Percentiles rank a stretch among this genome's conserved stretches.
These are phyloP conservation scores for Batkoa obscura DNA, from an alignment of 371 early-diverging fungal species.

Conservation along the genomic window DNA sequence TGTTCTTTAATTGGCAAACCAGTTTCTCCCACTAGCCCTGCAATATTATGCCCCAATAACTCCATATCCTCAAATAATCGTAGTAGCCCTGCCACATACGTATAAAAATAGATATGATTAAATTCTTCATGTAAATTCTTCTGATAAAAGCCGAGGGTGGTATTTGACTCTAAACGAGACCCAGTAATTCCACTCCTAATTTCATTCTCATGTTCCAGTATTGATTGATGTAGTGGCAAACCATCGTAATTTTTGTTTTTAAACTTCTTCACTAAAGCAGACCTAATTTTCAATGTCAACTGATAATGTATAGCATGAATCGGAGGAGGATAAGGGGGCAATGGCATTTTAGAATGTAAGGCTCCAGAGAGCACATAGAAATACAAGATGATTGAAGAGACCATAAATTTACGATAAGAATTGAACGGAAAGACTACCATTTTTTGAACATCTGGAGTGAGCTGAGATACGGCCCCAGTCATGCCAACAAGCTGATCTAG, in stretches of 20 bases:
- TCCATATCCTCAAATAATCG: slow-evolving; percentile 2
- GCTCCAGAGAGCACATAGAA: slow-evolving; percentile 21
- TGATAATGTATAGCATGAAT: slow-evolving; percentile 5
- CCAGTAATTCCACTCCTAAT: no score
- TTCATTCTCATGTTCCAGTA: background rate
- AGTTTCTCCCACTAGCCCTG: background rate
- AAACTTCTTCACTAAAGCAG: background rate
- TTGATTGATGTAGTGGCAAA: no score
- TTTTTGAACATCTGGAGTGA: slow-evolving; percentile 21
- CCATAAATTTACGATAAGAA: slow-evolving; percentile 27
- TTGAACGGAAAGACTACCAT: slow-evolving; percentile 18
- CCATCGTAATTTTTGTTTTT: no score
- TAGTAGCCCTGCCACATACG: slow-evolving; percentile 1
- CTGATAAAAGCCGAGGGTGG: no score
- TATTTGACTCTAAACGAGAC: no score
- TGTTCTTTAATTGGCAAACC: background rate
- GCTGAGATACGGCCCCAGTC: slow-evolving; percentile 23
- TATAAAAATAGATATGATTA: slow-evolving; percentile 5
- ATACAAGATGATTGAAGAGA: slow-evolving; percentile 20
- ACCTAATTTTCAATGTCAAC: background rate
- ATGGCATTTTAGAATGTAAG: slow-evolving; percentile 19
- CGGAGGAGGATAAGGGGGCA: slow-evolving; percentile 19
- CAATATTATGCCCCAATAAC: slow-evolving; percentile 4
- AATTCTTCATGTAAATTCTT: no score
- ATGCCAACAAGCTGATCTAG: slow-evolving; percentile 30